These are phyloP conservation scores for Crithidia thermophila DNA, from an alignment of 208 protist species.

Conservation along the genomic window DNA sequence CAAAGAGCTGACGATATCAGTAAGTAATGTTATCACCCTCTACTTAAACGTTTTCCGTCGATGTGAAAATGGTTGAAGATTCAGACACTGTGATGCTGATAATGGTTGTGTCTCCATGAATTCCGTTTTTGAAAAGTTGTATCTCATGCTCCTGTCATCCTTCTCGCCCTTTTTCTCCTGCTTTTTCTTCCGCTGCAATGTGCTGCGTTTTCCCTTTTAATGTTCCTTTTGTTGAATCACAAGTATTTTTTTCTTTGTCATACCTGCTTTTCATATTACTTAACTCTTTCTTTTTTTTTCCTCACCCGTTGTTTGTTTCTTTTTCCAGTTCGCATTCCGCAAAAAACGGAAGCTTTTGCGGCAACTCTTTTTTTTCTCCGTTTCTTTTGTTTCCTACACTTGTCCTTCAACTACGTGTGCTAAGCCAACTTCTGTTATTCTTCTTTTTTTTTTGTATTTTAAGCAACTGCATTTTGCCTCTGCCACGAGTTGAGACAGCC, in stretches of 20 bases:
- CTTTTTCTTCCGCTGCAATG: not conserved
- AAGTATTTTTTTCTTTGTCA: constrained; percentile 3
- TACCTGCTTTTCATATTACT: not conserved
- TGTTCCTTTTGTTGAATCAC: no score
- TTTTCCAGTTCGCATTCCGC: not conserved
- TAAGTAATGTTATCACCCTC: no score
- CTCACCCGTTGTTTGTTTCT: not conserved
- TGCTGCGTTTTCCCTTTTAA: not conserved
- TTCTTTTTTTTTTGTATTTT: constrained; percentile 21
- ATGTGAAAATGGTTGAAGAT: no score
- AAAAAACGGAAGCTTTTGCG: not conserved
- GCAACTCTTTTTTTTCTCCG: not conserved
- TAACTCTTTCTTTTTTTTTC: constrained; percentile 14
- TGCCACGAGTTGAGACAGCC: not conserved
- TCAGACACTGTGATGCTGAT: no score
- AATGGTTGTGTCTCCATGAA: no score
- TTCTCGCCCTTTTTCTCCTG: not conserved
- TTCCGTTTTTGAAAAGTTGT: no score
- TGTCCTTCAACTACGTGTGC: not conserved
- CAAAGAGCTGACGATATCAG: no score
- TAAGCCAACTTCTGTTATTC: not conserved
- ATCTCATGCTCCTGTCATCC: not conserved
- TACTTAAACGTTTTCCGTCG: no score
- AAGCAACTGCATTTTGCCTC: not conserved
- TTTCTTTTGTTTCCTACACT: constrained; percentile 16